A percentile compares a stretch with the other conserved stretches of the same genome.
Conservation (phyloP, 164 flowering plant genomes). For the Amborella trichopoda region DNA sequence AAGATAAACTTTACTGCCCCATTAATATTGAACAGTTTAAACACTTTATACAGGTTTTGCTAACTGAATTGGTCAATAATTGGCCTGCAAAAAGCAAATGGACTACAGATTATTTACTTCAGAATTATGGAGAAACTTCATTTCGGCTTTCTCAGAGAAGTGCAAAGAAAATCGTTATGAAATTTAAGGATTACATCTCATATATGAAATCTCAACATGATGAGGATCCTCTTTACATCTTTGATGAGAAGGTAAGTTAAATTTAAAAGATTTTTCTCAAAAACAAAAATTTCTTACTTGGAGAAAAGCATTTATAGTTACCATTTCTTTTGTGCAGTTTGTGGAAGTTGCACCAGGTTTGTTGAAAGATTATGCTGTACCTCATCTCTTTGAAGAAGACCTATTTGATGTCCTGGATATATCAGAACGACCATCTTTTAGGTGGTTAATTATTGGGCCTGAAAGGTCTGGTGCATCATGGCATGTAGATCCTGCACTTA, state of each 20-base stretch:
- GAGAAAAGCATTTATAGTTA: constrained; percentile 1
- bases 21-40: no score
- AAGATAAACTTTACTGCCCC: no score
- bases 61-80: constrained; percentile 56
- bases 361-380: constrained; percentile 79
- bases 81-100: constrained; percentile 83
- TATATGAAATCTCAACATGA: constrained; percentile 84
- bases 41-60: constrained; percentile 47
- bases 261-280: neutral
- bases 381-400: constrained; percentile 83
- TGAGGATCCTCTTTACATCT: constrained; percentile 92
- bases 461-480: constrained; percentile 99
- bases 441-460: constrained; percentile 98
- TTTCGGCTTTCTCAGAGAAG: constrained; percentile 81
- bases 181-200: constrained; percentile 71
- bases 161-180: constrained; percentile 54
- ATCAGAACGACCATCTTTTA: constrained; percentile 71
- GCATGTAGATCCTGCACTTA: constrained; percentile 99
- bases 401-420: constrained; percentile 58
- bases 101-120: constrained; percentile 49
- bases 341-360: constrained; percentile 75
- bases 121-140: constrained; percentile 55
- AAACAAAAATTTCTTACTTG: constrained; percentile 3
- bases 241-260: constrained; percentile 69
- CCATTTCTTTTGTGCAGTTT: constrained; percentile 40